phyloP scores from a whole-genome alignment of 805 yeast species.

The Zygoascus biomembranicola region DNA sequence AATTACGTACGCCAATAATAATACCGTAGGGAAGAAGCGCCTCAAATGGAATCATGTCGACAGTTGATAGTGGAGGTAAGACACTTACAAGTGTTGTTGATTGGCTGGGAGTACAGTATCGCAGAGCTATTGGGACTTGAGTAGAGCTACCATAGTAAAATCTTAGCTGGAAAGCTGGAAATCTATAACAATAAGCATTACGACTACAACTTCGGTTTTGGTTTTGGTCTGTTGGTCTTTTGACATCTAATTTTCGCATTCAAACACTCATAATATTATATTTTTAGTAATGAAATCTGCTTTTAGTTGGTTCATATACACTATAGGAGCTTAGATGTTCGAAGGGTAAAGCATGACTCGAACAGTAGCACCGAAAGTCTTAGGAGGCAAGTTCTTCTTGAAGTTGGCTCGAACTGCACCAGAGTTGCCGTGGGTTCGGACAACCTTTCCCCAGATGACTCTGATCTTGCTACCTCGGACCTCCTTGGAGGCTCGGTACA shows the following conservation, averaged over 20 bases:
- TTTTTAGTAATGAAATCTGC: neutral
- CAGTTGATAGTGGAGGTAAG: neutral
- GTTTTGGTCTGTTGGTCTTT: too few relatives aligned
- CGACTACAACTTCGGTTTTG: too few relatives aligned
- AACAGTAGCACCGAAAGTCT: constrained; percentile 99
- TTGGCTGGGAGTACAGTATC: constrained; percentile 1
- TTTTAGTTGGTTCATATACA: neutral
- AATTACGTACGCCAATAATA: constrained; percentile 40
- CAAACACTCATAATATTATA: neutral
- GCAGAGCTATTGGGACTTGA: too few relatives aligned
- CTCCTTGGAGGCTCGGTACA: constrained; percentile 97
- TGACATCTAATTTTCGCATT: too few relatives aligned
- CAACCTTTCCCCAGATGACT: constrained; percentile 98
- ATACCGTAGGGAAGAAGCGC: constrained; percentile 55
- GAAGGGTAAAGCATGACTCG: constrained; percentile 99
- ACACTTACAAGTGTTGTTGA: neutral
- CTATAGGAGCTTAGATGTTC: constrained; percentile 65
- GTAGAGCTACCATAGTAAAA: too few relatives aligned
- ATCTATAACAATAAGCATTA: too few relatives aligned
- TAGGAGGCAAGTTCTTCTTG: constrained; percentile 98
- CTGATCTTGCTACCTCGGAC: constrained; percentile 98
- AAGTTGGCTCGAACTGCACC: constrained; percentile 98
- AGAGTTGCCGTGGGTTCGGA: constrained; percentile 98
- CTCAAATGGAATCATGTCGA: constrained; percentile 51
- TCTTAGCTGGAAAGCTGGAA: too few relatives aligned